Percentiles rank a stretch among this genome's conserved stretches.
phyloP scores from a whole-genome alignment of 1,139 yeast genomes.

The Groenewaldozyma auringiensis region DNA sequence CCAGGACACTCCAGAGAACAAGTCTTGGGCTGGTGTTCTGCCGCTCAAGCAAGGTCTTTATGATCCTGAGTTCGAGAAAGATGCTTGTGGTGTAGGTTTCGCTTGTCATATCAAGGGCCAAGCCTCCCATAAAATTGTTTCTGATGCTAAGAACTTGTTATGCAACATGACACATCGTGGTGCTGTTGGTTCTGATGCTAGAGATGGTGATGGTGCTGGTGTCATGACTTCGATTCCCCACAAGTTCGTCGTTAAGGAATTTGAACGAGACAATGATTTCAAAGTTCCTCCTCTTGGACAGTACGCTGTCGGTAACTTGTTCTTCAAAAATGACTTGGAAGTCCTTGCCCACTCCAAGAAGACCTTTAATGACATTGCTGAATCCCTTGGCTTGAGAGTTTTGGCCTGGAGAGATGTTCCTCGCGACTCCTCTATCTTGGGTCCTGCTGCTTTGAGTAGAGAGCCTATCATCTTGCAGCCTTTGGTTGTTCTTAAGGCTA shows the following conservation, averaged over 20 bases:
- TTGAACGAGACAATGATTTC: conserved; percentile 48
- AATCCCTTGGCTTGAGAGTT: conserved; percentile 66
- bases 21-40: conserved; percentile 85
- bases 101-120: conserved; percentile 89
- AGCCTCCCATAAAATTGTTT: conserved; percentile 83
- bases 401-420: conserved; percentile 97
- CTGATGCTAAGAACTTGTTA: conserved; percentile 74
- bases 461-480: conserved; percentile 93
- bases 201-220: conserved; percentile 99
- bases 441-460: conserved; percentile 90
- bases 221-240: conserved; percentile 90
- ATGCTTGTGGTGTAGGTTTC: conserved; percentile 98
- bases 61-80: conserved; percentile 90
- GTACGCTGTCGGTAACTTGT: conserved; percentile 91
- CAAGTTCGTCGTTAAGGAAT: conserved; percentile 75
- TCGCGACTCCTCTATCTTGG: conserved; percentile 83
- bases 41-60: conserved; percentile 87
- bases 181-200: conserved; percentile 90
- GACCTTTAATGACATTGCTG: conserved; percentile 76
- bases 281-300: conserved; percentile 71
- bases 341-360: conserved; percentile 58
- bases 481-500: conserved; percentile 60
- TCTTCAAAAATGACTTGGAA: conserved; percentile 73
- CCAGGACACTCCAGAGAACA: conserved; percentile 70
- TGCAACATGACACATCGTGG: conserved; percentile 99